Evolutionary conservation across 2,329 filamentous ascomycete genomes (phyloP).

Genomic region (Diaporthe humulicola): DNA sequence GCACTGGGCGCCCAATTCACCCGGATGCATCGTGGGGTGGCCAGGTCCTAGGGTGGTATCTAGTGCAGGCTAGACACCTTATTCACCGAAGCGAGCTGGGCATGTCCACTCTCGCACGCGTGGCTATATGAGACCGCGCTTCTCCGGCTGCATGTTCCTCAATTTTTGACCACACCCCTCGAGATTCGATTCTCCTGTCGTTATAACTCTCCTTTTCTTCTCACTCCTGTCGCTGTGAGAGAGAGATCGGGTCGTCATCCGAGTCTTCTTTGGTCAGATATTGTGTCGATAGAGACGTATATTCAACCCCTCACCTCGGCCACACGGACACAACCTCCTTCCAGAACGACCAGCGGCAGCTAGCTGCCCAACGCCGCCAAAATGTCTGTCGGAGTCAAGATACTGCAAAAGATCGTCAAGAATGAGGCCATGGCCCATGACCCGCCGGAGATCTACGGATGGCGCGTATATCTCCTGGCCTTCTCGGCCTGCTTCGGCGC

Average conservation of each 20-base stretch:
- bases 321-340: conserved; percentile 14
- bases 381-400: conserved; percentile 25
- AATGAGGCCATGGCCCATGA: conserved; percentile 76
- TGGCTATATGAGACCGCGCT: conserved; percentile 18
- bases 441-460: conserved; percentile 77
- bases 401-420: conserved; percentile 59
- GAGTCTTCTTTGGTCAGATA: not conserved
- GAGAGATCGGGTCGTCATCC: conserved; percentile 4
- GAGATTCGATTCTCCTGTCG: not conserved
- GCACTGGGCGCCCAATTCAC: conserved; percentile 20
- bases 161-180: not conserved
- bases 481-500: conserved; percentile 60
- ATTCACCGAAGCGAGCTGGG: conserved; percentile 23
- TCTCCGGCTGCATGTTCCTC: not conserved
- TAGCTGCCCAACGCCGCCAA: conserved; percentile 5
- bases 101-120: not conserved
- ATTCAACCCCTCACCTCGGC: not conserved
- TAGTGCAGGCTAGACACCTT: conserved; percentile 5
- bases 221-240: not conserved
- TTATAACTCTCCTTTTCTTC: not conserved
- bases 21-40: conserved; percentile 22
- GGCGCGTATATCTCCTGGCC: conserved; percentile 75
- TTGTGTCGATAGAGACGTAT: not conserved
- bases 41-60: conserved; percentile 8
- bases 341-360: conserved; percentile 13